Evolutionary conservation across 345 rosid species (phyloP), one percentile per base, ranked within the genome.

Genomic region (Populus euphratica): DNA sequence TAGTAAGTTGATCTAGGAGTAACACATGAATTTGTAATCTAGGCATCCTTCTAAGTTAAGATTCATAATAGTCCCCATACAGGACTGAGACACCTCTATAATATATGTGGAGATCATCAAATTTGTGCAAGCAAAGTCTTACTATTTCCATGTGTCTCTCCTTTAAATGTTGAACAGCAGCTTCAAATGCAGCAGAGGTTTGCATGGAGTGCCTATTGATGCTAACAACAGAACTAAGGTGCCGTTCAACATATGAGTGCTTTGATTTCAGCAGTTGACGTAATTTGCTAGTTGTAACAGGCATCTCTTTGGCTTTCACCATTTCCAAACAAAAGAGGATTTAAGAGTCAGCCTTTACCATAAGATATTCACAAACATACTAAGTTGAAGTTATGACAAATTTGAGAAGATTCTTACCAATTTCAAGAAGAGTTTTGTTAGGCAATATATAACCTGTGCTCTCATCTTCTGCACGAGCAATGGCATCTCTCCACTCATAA

Each of bases 401-500:
- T 56, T 20, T 16, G 20, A 74, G 68, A 29, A 72, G 74, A 74
- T 72, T 47, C 80, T 61, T 86, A 93, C 99, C 99, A 52, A 95
- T 86, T 77, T 91, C 94, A 84, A 95, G 85, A 78, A 95, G 94
- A 75, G 84, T 86, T 86, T 86, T 95, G 82, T 95, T 95, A 29
- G 99, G 96, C 81, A 95, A 81, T 72, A 94, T 83, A 82, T 84
- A 95, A 47, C 99, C 97, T 8, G 98, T 93, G 86, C 99, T 92
- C 83, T 95, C 99, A 78, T 95, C 99, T 76, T 92, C 92, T 68
- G 83, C 79, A 61, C 98, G 96, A 69, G 96, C 98, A 85, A 92
- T 76, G 69, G 6, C 82, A 85, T 95, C 98, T 76, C 97, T 90
- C 98, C 98, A 95, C 82, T 89, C 87, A 79, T 67, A 90, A 63